A percentile compares a stretch with the other conserved stretches of the same genome.
These are phyloP conservation scores for Ailanthus altissimus DNA, from an alignment of 345 rosid genomes.

Conservation along the genomic window DNA sequence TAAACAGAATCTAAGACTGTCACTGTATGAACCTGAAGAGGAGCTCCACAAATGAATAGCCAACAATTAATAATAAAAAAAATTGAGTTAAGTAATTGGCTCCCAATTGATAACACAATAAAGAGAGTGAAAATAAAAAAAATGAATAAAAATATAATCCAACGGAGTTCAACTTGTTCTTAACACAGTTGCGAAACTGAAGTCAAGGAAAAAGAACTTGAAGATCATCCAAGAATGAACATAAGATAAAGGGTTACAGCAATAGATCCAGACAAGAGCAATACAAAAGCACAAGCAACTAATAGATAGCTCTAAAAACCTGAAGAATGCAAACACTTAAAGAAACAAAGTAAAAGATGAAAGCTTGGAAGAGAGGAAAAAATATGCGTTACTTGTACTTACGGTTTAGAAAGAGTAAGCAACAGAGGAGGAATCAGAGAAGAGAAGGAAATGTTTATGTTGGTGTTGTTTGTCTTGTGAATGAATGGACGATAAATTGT, in stretches of 20 bases:
- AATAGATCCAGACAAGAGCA: conserved; percentile 16
- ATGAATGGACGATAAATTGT: not conserved
- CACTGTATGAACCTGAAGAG: conserved; percentile 24
- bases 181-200: not conserved
- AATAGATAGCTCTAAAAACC: not conserved
- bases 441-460: too few species aligned
- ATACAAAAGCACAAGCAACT: not conserved
- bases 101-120: too few species aligned
- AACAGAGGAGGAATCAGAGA: not conserved
- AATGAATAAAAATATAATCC: not conserved
- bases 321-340: not conserved
- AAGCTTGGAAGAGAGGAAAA: not conserved
- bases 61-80: not conserved
- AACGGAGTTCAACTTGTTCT: conserved; percentile 1
- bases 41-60: conserved; percentile 25
- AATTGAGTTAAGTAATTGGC: too few species aligned
- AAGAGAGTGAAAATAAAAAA: too few species aligned
- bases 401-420: not conserved
- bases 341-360: not conserved
- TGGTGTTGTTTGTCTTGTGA: not conserved
- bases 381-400: not conserved
- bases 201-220: conserved; percentile 1
- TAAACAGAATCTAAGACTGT: conserved; percentile 15
- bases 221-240: conserved; percentile 5
- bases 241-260: not conserved